Evolutionary conservation across 257 asterid species (phyloP), one percentile per base, ranked within the genome.

Genomic region (Solanum peruvianum): DNA sequence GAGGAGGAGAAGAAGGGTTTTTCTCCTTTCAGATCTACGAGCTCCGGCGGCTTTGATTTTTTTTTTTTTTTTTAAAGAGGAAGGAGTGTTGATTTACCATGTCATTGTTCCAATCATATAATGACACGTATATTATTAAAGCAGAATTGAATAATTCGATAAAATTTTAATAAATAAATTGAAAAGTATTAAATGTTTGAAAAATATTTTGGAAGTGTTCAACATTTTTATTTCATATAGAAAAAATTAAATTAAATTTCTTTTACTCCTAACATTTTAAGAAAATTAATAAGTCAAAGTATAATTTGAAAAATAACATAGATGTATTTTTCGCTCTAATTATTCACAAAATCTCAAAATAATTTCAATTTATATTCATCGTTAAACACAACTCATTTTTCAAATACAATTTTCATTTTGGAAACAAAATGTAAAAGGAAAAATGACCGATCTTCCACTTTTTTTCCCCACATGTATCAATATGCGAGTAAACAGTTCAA

Each of bases 111-210:
- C 70, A 62, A 62, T 62, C 31, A 11, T n/a, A n/a, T n/a, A n/a
- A 10, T n/a, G 70, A 62, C 31, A n/a, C 70, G 33, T n/a, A n/a
- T n/a, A 0, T n/a, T n/a, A 0, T n/a, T 4, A 58, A 20, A 62
- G 70, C 16, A 11, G 70, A 62, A n/a, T n/a, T 62, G 29, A 62
- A 62, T 23, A 60, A 60, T 60, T 60, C 20, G 11, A 52, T 18
- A 52, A 49, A 52, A 52, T 0, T 47, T 47, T 49, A 5, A 49
- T 14, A 49, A 15, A 49, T 5, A 1, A 62, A n/a, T 62, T 11
- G 33, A n/a, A 62, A 62, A 62, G 33, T 62, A 62, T 62, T 62
- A n/a, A 62, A 62, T 62, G 70, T 62, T n/a, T 62, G 70, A 62
- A 62, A 62, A 62, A 62, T 62, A 62, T n/a, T 62, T 62, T 62